Percentiles rank a stretch among this genome's conserved stretches.
These are phyloP conservation scores for Ascomycota sp. DNA, from an alignment of 2,329 filamentous ascomycete species.

Conservation along the genomic window DNA sequence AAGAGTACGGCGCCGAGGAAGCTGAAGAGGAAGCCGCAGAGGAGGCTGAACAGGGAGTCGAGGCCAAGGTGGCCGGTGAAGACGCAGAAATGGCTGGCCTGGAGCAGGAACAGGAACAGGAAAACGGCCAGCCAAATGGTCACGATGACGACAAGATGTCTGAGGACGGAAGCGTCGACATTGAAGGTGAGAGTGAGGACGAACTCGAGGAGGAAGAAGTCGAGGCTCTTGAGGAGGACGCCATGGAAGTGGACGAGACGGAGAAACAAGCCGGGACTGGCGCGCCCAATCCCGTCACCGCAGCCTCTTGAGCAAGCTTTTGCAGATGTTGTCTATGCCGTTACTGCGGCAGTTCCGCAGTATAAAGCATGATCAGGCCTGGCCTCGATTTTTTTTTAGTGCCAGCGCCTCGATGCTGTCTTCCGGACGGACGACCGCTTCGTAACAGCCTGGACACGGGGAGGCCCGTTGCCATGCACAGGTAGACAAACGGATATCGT, in stretches of 20 bases:
- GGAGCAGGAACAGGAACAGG: constrained; percentile 29
- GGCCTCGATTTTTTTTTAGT: too few relatives aligned
- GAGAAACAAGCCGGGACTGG: constrained; percentile 14
- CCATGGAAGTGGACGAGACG: constrained; percentile 28
- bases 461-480: too few relatives aligned
- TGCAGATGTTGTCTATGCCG: too few relatives aligned
- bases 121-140: constrained; percentile 15
- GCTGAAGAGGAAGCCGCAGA: constrained; percentile 50
- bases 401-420: too few relatives aligned
- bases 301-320: too few relatives aligned
- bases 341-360: too few relatives aligned
- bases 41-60: constrained; percentile 30
- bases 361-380: too few relatives aligned
- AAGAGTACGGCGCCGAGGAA: constrained; percentile 81
- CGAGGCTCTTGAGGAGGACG: constrained; percentile 17
- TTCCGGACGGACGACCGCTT: too few relatives aligned
- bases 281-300: constrained; percentile 1
- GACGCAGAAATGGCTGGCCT: constrained; percentile 60
- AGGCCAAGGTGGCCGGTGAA: constrained; percentile 33
- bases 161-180: constrained; percentile 59
- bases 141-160: constrained; percentile 47
- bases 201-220: constrained; percentile 44
- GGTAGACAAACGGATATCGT: too few relatives aligned
- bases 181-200: constrained; percentile 57
- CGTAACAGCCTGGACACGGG: too few relatives aligned